Evolutionary conservation across 352 stramenopile genomes (phyloP).

Genomic region (Thalassiosira mediterranea): DNA sequence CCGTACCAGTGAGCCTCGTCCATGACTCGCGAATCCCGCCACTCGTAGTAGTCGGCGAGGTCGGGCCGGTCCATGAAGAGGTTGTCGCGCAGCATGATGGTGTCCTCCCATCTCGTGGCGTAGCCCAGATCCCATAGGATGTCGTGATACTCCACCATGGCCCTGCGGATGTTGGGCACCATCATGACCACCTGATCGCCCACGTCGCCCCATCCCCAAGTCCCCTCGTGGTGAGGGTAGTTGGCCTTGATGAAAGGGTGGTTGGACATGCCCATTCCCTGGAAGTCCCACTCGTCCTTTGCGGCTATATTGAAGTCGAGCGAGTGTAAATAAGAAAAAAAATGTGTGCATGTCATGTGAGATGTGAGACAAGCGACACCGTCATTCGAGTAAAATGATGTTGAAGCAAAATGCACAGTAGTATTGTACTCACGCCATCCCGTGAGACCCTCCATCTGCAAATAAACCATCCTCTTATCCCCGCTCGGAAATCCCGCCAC

Average conservation of each 20-base stretch:
- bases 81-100: slow-evolving; percentile 1
- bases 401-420: too few relatives aligned
- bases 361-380: too few relatives aligned
- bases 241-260: slow-evolving; percentile 64
- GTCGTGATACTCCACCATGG: slow-evolving; percentile 34
- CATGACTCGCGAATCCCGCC: slow-evolving; percentile 21
- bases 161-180: slow-evolving; percentile 26
- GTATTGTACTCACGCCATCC: too few relatives aligned
- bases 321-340: too few relatives aligned
- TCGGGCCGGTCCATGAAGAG: slow-evolving; percentile 6
- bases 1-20: slow-evolving; percentile 15
- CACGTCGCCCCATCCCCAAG: slow-evolving; percentile 28
- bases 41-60: slow-evolving; percentile 6
- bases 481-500: slow-evolving; percentile 45
- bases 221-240: slow-evolving; percentile 45
- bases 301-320: too few relatives aligned
- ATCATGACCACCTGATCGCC: slow-evolving; percentile 43
- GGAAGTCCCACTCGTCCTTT: slow-evolving; percentile 58
- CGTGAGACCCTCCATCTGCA: slow-evolving; percentile 47
- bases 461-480: slow-evolving; percentile 45
- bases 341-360: too few relatives aligned
- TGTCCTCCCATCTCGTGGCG: slow-evolving; percentile 21
- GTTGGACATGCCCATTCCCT: slow-evolving; percentile 40
- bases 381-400: too few relatives aligned
- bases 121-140: slow-evolving; percentile 12